Percentiles rank a stretch among this genome's conserved stretches.
Evolutionary conservation across 805 yeast genomes (phyloP).

Genomic region (Metschnikowia kofuensis): DNA sequence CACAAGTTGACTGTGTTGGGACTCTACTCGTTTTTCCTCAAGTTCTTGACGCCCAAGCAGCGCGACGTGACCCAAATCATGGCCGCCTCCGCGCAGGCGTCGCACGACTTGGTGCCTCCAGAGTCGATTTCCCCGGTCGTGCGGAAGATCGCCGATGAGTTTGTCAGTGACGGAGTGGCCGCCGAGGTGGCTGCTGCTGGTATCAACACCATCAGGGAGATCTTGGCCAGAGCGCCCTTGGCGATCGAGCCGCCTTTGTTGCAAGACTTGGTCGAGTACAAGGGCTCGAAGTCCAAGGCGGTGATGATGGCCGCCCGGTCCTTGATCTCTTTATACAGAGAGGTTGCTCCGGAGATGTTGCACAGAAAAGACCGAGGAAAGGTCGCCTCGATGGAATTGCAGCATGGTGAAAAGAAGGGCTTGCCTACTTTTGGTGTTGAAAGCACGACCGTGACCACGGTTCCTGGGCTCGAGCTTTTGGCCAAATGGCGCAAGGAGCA

Average conservation of each 20-base stretch:
- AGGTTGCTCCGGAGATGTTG: slow-evolving; percentile 95
- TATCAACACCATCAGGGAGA: slow-evolving; percentile 90
- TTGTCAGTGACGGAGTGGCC: slow-evolving; percentile 97
- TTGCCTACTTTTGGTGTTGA: slow-evolving; percentile 74
- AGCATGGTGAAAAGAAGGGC: slow-evolving; percentile 49
- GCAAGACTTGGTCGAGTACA: slow-evolving; percentile 87
- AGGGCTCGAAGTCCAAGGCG: slow-evolving; percentile 89
- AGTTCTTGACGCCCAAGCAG: slow-evolving; percentile 92
- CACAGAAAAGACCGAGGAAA: slow-evolving; percentile 90
- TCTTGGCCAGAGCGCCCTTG: slow-evolving; percentile 87
- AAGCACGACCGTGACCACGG: slow-evolving; percentile 55
- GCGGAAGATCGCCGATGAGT: slow-evolving; percentile 93
- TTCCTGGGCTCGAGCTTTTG: slow-evolving; percentile 88
- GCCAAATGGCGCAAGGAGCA: slow-evolving; percentile 78
- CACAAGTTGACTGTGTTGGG: slow-evolving; percentile 92
- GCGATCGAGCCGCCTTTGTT: slow-evolving; percentile 86
- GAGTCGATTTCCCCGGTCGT: slow-evolving; percentile 78
- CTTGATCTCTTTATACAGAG: slow-evolving; percentile 81
- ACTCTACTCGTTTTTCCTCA: slow-evolving; percentile 81
- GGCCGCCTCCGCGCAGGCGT: slow-evolving; percentile 96
- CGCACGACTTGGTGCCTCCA: slow-evolving; percentile 97
- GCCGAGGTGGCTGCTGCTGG: slow-evolving; percentile 99
- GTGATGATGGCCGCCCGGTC: slow-evolving; percentile 94
- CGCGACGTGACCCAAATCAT: slow-evolving; percentile 89
- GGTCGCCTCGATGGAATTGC: slow-evolving; percentile 78